Evolutionary conservation across 1,284 basidiomycete species (phyloP).

Genomic region (Peniophora sp.): DNA sequence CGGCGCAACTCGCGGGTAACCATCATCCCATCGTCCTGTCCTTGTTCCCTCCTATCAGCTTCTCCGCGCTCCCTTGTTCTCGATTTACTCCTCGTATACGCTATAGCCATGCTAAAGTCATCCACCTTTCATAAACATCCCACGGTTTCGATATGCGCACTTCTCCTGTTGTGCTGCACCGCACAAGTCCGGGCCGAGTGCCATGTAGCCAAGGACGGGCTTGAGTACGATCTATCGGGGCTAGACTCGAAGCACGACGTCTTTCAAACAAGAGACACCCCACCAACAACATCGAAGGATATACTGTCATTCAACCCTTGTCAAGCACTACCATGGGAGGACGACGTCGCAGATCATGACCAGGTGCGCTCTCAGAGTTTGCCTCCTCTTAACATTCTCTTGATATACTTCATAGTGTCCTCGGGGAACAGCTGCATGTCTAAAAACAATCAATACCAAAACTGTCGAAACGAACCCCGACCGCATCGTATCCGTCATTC

Average conservation of each 20-base stretch:
- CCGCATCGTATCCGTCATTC: slow-evolving; percentile 58
- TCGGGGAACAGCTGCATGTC: slow-evolving; percentile 58
- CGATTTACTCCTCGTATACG: slow-evolving; percentile 3
- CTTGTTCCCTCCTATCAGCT: not conserved
- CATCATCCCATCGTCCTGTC: not conserved
- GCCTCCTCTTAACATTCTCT: not conserved
- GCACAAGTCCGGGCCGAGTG: slow-evolving; percentile 42
- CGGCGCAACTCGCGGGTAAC: slow-evolving; percentile 24
- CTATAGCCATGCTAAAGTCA: too few species aligned
- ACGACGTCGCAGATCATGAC: slow-evolving; percentile 45
- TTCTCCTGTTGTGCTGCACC: slow-evolving; percentile 24
- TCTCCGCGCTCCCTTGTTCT: slow-evolving; percentile 2
- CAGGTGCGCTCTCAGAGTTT: slow-evolving; percentile 42
- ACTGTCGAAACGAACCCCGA: slow-evolving; percentile 29
- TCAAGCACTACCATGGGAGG: slow-evolving; percentile 40
- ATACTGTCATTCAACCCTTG: slow-evolving; percentile 41
- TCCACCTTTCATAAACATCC: too few species aligned
- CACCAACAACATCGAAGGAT: slow-evolving; percentile 30
- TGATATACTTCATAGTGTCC: slow-evolving; percentile 43
- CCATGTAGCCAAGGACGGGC: slow-evolving; percentile 33
- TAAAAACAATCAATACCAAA: slow-evolving; percentile 61
- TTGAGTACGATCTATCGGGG: slow-evolving; percentile 51
- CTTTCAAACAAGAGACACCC: slow-evolving; percentile 26
- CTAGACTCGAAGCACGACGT: slow-evolving; percentile 43
- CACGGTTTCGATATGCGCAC: slow-evolving; percentile 20